Evolutionary conservation across 2,329 filamentous ascomycete genomes (phyloP), one percentile per base, ranked within the genome.

Genomic region (Diaporthe amygdali): DNA sequence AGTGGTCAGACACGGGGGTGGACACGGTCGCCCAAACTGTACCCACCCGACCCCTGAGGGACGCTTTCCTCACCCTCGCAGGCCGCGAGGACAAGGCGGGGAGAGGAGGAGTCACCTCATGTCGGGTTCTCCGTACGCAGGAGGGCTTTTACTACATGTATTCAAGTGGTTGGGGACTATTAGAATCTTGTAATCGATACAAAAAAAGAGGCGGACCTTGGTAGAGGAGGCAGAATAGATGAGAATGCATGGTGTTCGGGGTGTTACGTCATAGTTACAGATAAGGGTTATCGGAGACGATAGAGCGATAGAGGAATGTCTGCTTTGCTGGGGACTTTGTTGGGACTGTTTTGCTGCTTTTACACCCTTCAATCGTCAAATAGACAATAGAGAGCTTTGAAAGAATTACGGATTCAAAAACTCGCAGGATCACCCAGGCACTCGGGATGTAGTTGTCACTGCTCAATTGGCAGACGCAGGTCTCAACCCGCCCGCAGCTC

Each of bases 181-280:
- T 64, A 64, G 41, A 37, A 64, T 63, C 7, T 64, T 64, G 59
- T 64, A 64, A 64, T 64, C 30, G 27, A 49, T 22, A 64, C 0
- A 64, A 34, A 63, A 47, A 63, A 20, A 49, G 17, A 41, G 20
- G 15, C 9, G 17, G 14, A 25, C 41, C 37, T 44, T 27, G 6
- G 27, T 25, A 22, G 10, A 44, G 25, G 59, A 34, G 37, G 37
- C 25, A 20, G 55, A 25, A 59, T 59, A 59, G 55, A 59, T 3
- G 37, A 34, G 22, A 30, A 30, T 59, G 55, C 55, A 59, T 59
- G 55, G 55, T 44, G 55, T 59, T 59, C 10, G 8, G n/a, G 55
- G 55, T 14, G 22, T 59, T 44, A 59, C 55, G 55, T 59, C 55
- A 59, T 44, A 30, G 14, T 14, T 30, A 46, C 39, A 49, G 59